Evolutionary conservation across 148 eudicot genomes (phyloP), one percentile per base, ranked within the genome.

Genomic region (Hydrangea macrophylla): DNA sequence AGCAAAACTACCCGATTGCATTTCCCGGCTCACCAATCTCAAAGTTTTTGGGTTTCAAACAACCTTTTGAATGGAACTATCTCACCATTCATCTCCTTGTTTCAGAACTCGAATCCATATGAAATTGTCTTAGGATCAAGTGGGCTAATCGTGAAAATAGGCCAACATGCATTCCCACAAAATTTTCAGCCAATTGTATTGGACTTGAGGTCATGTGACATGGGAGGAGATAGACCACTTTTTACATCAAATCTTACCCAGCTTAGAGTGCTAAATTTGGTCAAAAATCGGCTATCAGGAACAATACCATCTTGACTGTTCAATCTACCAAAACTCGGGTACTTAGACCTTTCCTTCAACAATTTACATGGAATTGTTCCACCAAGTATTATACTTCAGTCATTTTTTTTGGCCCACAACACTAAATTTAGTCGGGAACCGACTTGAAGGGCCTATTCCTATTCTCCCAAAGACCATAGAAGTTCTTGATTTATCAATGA

Each of bases 261-360:
- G n/a, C n/a, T n/a, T n/a, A n/a, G n/a, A 11, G 1, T 4, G 9
- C 27, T 51, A 18, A 51, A 7, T n/a, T 51, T 51, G n/a, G 56
- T 26, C 0, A 1, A 51, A 3, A 51, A 51, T n/a, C n/a, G 9
- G 25, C 56, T 51, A 4, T 18, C 56, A 2, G 56, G 56, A n/a
- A 51, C 56, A 18, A 51, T 51, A 51, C 56, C 56, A 51, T n/a
- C 25, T 51, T 51, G 56, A 26, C 25, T 51, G 56, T n/a, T 51
- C 25, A 51, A 22, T 10, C 56, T 51, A 4, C 56, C 56, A 5
- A 51, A 1, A 3, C 56, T 51, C 5, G 56, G 56, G 56, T 51
- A 51, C 25, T n/a, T 23, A 7, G 25, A n/a, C n/a, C n/a, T n/a
- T n/a, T n/a, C n/a, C n/a, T n/a, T n/a, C n/a, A n/a, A n/a, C n/a